Percentiles rank a stretch among this genome's conserved stretches.
Conservation (phyloP, 2,329 filamentous ascomycete genomes). For the Falciphora oryzae region DNA sequence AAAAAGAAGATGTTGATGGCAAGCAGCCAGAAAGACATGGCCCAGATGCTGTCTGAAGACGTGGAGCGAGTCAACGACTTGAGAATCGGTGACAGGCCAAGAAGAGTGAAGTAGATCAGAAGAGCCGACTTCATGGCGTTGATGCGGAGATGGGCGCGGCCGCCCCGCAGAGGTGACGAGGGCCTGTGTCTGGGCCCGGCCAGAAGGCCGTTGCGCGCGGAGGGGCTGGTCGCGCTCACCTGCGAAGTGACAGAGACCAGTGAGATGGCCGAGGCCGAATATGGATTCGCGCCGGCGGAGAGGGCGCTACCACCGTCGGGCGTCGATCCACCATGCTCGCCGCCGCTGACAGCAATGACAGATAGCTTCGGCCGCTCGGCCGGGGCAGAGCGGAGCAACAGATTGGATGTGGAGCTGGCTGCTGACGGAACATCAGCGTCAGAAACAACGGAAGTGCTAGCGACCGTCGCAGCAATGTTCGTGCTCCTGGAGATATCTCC, state of each 20-base stretch:
- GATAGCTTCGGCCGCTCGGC: conserved; percentile 11
- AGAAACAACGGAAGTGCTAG: no score
- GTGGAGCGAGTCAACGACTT: conserved; percentile 95
- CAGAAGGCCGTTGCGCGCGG: conserved; percentile 22
- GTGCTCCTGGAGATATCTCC: no score
- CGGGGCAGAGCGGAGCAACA: conserved; percentile 23
- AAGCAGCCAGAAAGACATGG: conserved; percentile 88
- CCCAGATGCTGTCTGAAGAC: conserved; percentile 93
- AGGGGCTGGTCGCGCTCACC: conserved; percentile 11
- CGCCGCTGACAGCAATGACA: conserved; percentile 20
- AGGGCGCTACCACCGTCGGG: conserved; percentile 19
- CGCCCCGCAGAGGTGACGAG: conserved; percentile 28
- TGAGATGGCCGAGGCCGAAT: conserved; percentile 51
- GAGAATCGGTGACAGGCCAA: conserved; percentile 89
- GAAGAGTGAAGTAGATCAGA: conserved; percentile 85
- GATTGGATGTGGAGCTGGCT: conserved; percentile 42
- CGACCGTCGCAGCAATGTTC: no score
- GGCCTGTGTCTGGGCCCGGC: conserved; percentile 28
- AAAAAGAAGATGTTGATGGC: conserved; percentile 97
- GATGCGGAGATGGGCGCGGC: conserved; percentile 48
- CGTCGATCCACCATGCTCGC: conserved; percentile 13
- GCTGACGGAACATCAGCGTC: conserved; percentile 27
- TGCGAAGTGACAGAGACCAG: conserved; percentile 39
- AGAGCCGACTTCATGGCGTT: conserved; percentile 87
- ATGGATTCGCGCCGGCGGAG: conserved; percentile 35